Evolutionary conservation across 2,329 filamentous ascomycete species (phyloP).

Genomic region (Tolypocladium sp.): DNA sequence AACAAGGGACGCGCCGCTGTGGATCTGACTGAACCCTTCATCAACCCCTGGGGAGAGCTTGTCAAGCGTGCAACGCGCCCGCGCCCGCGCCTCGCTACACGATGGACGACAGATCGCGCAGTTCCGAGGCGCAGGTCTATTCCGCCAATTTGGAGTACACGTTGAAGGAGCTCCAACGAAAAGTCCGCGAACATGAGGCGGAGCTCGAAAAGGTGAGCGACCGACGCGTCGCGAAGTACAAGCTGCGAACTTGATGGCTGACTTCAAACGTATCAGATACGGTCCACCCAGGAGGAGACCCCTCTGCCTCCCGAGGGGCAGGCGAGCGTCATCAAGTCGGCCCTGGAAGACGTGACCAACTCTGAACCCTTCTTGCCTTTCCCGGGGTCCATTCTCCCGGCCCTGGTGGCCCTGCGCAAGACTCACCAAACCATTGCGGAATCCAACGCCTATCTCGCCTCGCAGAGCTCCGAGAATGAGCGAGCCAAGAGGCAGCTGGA

Average conservation of each 20-base stretch:
- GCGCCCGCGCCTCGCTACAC: background rate
- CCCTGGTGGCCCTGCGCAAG: constrained; percentile 60
- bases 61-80: background rate
- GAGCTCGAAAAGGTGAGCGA: constrained; percentile 34
- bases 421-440: constrained; percentile 56
- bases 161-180: constrained; percentile 54
- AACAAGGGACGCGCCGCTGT: background rate
- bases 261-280: constrained; percentile 13
- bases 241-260: background rate
- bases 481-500: constrained; percentile 38
- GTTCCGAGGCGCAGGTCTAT: constrained; percentile 18
- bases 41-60: background rate
- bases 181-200: constrained; percentile 44
- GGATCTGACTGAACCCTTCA: background rate
- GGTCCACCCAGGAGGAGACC: constrained; percentile 11
- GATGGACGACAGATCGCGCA: constrained; percentile 16
- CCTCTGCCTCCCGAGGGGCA: constrained; percentile 20
- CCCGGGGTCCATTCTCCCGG: constrained; percentile 58
- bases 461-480: constrained; percentile 32
- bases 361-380: constrained; percentile 57
- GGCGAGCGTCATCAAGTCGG: constrained; percentile 44
- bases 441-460: constrained; percentile 48
- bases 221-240: background rate
- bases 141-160: constrained; percentile 55
- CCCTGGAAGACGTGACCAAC: constrained; percentile 55